These are phyloP conservation scores for Turritis glabra DNA, from an alignment of 345 rosid genomes.

Conservation along the genomic window DNA sequence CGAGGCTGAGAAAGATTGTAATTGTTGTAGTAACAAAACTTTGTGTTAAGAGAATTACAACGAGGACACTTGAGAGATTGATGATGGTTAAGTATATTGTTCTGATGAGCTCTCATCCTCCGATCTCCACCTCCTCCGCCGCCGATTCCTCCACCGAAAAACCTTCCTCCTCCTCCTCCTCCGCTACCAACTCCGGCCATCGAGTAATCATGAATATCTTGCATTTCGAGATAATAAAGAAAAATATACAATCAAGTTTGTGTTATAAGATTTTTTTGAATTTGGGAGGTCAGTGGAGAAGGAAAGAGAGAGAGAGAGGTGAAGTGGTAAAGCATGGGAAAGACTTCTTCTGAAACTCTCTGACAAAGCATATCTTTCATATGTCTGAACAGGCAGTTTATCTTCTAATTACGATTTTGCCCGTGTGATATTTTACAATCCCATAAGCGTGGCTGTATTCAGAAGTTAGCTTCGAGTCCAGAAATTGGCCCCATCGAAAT, in stretches of 20 bases:
- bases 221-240: constrained; percentile 23
- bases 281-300: constrained; percentile 17
- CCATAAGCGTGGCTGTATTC: constrained; percentile 19
- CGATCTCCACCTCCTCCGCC: constrained; percentile 61
- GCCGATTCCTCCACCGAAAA: constrained; percentile 29
- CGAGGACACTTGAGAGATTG: constrained; percentile 95
- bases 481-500: constrained; percentile 25
- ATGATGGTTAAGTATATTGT: constrained; percentile 47
- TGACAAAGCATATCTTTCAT: constrained; percentile 42
- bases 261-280: no score
- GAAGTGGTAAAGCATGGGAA: background rate
- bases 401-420: constrained; percentile 28
- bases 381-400: constrained; percentile 39
- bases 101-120: constrained; percentile 70
- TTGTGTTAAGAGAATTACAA: constrained; percentile 87
- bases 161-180: constrained; percentile 29
- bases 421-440: constrained; percentile 34
- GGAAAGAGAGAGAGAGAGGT: constrained; percentile 1
- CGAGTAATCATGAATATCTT: constrained; percentile 40
- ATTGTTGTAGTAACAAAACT: constrained; percentile 97
- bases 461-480: constrained; percentile 28
- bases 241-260: background rate
- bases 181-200: constrained; percentile 34
- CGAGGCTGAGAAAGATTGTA: constrained; percentile 99
- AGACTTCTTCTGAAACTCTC: constrained; percentile 35